Conservation (phyloP, 192 early-diverging fungal species). For the Podila horticola region DNA sequence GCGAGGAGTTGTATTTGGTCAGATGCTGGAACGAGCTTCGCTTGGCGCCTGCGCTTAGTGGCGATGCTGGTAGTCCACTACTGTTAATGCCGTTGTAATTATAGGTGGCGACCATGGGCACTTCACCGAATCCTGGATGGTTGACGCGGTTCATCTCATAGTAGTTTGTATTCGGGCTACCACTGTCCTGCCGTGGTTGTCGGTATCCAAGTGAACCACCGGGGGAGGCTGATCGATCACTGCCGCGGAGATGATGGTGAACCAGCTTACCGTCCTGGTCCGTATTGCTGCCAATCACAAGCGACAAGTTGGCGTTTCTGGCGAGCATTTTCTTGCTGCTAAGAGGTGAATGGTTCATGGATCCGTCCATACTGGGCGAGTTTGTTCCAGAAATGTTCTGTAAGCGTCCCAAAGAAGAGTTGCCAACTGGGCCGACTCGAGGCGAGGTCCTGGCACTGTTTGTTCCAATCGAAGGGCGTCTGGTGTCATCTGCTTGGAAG, state of each 20-base stretch:
- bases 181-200: conserved; percentile 27
- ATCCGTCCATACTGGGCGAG: conserved; percentile 20
- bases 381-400: conserved; percentile 31
- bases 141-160: conserved; percentile 37
- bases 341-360: conserved; percentile 39
- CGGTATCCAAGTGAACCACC: conserved; percentile 30
- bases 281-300: conserved; percentile 51
- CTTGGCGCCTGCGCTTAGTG: conserved; percentile 45
- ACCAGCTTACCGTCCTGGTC: conserved; percentile 50
- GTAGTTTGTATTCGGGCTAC: conserved; percentile 37
- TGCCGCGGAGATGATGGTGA: conserved; percentile 31
- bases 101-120: conserved; percentile 15
- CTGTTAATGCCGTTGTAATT: conserved; percentile 22
- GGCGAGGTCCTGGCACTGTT: conserved; percentile 49
- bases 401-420: conserved; percentile 29
- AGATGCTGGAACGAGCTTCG: conserved; percentile 37
- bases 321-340: conserved; percentile 38
- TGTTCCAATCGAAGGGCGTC: conserved; percentile 34
- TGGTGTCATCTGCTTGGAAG: conserved; percentile 29
- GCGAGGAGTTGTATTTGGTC: conserved; percentile 31
- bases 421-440: conserved; percentile 41
- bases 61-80: conserved; percentile 40
- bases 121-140: conserved; percentile 42
- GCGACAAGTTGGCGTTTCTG: conserved; percentile 41
- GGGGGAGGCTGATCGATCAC: conserved; percentile 36